A percentile compares a stretch with the other conserved stretches of the same genome.
phyloP scores from a whole-genome alignment of 164 flowering plant species.

The Aristolochia californica region DNA sequence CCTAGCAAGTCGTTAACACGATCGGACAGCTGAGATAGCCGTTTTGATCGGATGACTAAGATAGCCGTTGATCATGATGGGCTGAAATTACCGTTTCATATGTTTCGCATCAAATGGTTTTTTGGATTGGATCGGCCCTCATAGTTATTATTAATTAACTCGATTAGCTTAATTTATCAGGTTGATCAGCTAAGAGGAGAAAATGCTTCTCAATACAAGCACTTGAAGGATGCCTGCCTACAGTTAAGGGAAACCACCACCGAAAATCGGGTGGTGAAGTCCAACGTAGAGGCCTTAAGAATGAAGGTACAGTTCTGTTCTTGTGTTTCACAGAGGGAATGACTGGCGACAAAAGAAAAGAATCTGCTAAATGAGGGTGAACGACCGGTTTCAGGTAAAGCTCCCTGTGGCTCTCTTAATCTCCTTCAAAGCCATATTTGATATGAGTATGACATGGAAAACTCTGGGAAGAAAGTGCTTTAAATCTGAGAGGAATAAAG shows the following conservation, averaged over 20 bases:
- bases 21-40: no score
- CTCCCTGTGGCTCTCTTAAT: slow-evolving; percentile 5
- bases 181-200: slow-evolving; percentile 60
- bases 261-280: slow-evolving; percentile 57
- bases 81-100: no score
- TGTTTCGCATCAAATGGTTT: no score
- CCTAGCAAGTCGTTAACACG: no score
- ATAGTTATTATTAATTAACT: no score
- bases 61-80: no score
- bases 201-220: slow-evolving; percentile 46
- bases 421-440: slow-evolving; percentile 6
- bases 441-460: no score
- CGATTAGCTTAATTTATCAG: slow-evolving; percentile 15
- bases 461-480: no score
- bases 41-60: no score
- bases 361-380: not conserved
- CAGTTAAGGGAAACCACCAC: slow-evolving; percentile 51
- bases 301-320: slow-evolving; percentile 41
- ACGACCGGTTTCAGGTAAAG: slow-evolving; percentile 7
- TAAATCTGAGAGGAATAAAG: no score
- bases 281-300: slow-evolving; percentile 74
- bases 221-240: slow-evolving; percentile 41
- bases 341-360: no score
- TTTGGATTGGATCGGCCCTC: no score
- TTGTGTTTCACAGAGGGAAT: not conserved